Evolutionary conservation across 495 filamentous ascomycete species (phyloP).

Genomic region (Melanomma pulvis-pyrius): DNA sequence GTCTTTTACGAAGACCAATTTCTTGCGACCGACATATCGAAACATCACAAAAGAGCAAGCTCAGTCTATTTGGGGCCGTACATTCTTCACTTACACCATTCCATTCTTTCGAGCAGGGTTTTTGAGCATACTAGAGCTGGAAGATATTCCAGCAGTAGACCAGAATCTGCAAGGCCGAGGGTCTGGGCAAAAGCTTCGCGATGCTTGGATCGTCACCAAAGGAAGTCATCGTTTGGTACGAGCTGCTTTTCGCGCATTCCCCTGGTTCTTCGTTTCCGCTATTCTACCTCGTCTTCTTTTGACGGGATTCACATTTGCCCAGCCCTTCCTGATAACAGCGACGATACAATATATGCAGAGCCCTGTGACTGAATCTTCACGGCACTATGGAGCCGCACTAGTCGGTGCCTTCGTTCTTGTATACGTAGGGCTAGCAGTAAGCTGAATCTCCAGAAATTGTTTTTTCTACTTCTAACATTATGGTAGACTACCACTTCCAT

Average conservation of each 20-base stretch:
- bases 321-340: conserved; percentile 3
- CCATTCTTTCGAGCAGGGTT: background rate
- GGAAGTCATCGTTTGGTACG: background rate
- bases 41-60: background rate
- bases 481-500: background rate
- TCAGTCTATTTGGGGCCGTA: background rate
- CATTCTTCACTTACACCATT: background rate
- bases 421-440: background rate
- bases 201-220: background rate
- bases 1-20: background rate
- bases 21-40: background rate
- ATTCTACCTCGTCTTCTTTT: background rate
- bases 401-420: background rate
- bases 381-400: background rate
- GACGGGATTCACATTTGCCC: background rate
- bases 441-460: no score
- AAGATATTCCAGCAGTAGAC: background rate
- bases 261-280: background rate
- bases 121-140: background rate
- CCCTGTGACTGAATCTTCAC: background rate
- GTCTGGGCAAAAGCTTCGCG: background rate
- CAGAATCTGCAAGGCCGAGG: background rate
- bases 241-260: background rate
- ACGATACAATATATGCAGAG: background rate
- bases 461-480: background rate